Base-by-base conservation (phyloP, 805 yeast species). In the Priceomyces fermenticarens region DNA sequence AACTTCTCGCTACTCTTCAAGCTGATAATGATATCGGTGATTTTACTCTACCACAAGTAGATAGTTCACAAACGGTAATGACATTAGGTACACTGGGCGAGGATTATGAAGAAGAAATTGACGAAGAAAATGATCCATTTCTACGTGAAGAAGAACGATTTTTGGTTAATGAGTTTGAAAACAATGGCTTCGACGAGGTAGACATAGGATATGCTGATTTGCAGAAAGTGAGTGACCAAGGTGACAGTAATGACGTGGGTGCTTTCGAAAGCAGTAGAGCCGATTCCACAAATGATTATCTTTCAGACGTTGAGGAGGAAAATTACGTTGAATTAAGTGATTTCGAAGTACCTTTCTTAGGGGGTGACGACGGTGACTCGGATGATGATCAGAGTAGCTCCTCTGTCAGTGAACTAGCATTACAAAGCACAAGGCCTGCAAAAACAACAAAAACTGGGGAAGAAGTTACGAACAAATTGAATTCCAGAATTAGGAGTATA, bases 11-110 rank as follows among this genome's bases (percentile, higher is more conserved):
- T 12, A 72, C 76, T 2, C 54, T 72, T 27, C 74, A 72, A 46
- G 76, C 73, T 1, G 77, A 72, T 41, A 68, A 69, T 37, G 76
- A 70, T 43, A 42, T 62, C 12, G 75, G 67, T 31, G 74, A 70
- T 41, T 67, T 68, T 42, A 42, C 51, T 17, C 36, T 44, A 10
- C 40, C 39, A 4, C 32, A 40, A 13, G 27, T 25, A n/a, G 17
- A 30, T 17, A 42, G 40, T 25, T 33, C 41, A 26, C 58, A 55
- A 39, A 63, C 72, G 2, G 40, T 63, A 20, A 62, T 57, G 25
- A 58, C 67, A 3, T 20, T 58, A n/a, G 65, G 60, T 15, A 30
- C 25, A 32, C 65, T 57, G 20, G 69, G 60, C 12, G 71, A 64
- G 9, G 58, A 57, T 41, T 57, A 63, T 29, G 70, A 65, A 33